Percentiles rank a stretch among this genome's conserved stretches.
phyloP scores from a whole-genome alignment of 257 asterid species.

The Solanum pennellii region DNA sequence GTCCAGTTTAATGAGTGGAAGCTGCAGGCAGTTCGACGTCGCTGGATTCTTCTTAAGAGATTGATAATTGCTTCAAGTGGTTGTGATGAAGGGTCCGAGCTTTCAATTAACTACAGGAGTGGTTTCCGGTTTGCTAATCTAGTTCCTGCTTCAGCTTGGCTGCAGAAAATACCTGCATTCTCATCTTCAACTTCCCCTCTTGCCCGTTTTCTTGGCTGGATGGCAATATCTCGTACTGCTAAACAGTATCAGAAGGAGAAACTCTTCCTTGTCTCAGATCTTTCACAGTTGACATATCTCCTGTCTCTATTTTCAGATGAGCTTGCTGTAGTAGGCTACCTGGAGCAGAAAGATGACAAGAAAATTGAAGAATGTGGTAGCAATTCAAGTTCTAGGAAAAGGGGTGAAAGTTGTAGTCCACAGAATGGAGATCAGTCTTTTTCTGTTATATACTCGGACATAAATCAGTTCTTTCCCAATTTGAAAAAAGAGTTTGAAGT shows the following conservation, averaged over 20 bases:
- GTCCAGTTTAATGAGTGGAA: slow-evolving; percentile 33
- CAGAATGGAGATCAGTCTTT: slow-evolving; percentile 43
- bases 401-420: slow-evolving; percentile 18
- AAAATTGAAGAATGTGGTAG: slow-evolving; percentile 22
- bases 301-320: slow-evolving; percentile 79
- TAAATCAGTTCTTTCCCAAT: slow-evolving; percentile 69
- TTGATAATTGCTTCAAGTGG: slow-evolving; percentile 91
- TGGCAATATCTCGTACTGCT: slow-evolving; percentile 88
- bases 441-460: slow-evolving; percentile 53
- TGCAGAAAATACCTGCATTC: slow-evolving; percentile 60
- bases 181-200: slow-evolving; percentile 70
- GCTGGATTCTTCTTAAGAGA: slow-evolving; percentile 72
- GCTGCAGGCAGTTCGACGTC: slow-evolving; percentile 58
- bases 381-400: slow-evolving; percentile 18
- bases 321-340: slow-evolving; percentile 52
- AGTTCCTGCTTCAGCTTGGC: slow-evolving; percentile 75
- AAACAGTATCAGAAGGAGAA: slow-evolving; percentile 70
- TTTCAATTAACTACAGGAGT: slow-evolving; percentile 34
- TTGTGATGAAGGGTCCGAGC: slow-evolving; percentile 48
- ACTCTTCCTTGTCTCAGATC: slow-evolving; percentile 86
- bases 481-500: slow-evolving; percentile 70
- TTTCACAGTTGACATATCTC: slow-evolving; percentile 55
- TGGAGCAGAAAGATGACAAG: slow-evolving; percentile 32
- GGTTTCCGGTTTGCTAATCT: slow-evolving; percentile 77
- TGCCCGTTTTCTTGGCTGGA: slow-evolving; percentile 88